Evolutionary conservation across 352 stramenopile species (phyloP).

Genomic region (Halophytophthora batemanensis): DNA sequence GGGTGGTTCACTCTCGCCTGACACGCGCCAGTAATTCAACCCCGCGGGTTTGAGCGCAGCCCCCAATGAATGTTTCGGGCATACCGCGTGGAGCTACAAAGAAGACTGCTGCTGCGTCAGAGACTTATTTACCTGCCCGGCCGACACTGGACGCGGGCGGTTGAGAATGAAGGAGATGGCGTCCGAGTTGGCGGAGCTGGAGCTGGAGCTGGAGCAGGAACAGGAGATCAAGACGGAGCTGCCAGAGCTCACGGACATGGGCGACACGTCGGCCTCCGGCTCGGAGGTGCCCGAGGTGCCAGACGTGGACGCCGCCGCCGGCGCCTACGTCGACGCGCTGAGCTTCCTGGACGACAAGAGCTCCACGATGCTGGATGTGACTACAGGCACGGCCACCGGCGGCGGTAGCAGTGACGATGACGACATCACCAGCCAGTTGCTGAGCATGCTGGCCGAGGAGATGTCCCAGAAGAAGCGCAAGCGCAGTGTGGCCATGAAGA

Average conservation of each 20-base stretch:
- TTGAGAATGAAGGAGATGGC: constrained; percentile 26
- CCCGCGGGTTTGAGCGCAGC: no score
- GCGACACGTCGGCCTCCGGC: constrained; percentile 21
- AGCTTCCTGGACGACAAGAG: no score
- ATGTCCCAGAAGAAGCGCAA: constrained; percentile 41
- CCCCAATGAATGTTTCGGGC: no score
- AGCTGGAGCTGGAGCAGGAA: constrained; percentile 22
- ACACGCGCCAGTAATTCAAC: no score
- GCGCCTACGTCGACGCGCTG: constrained; percentile 9
- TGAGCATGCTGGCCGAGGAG: constrained; percentile 40
- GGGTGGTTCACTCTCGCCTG: no score
- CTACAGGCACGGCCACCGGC: constrained; percentile 5
- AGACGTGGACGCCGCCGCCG: constrained; percentile 5
- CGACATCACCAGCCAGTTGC: constrained; percentile 38
- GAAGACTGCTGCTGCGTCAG: no score
- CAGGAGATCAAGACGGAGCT: constrained; percentile 23
- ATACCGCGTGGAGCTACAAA: no score
- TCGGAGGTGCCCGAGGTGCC: constrained; percentile 13
- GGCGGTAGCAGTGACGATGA: constrained; percentile 31
- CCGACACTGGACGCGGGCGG: no score
- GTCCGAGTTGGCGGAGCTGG: constrained; percentile 28
- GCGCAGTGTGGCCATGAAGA: constrained; percentile 23
- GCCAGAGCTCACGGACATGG: constrained; percentile 17
- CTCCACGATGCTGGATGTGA: constrained; percentile 9
- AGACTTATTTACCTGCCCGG: no score